Evolutionary conservation across 768 basidiomycete species (phyloP).

Genomic region (Gymnopilus dilepis): DNA sequence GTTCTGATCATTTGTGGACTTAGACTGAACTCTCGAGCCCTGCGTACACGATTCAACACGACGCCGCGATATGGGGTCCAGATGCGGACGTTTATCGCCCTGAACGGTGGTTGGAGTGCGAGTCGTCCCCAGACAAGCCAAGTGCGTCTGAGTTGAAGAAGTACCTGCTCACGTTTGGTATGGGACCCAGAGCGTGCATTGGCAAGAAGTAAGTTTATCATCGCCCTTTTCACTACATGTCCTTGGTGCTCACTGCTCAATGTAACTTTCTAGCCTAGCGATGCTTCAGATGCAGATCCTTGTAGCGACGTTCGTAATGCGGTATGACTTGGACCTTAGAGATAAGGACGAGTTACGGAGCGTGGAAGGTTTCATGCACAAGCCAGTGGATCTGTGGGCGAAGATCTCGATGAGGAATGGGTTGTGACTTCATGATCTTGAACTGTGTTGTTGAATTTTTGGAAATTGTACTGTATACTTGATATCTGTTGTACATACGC

Average conservation of each 20-base stretch:
- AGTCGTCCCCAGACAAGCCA: not conserved
- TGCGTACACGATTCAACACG: slow-evolving; percentile 6
- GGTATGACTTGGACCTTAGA: slow-evolving; percentile 4
- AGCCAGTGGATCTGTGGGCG: slow-evolving; percentile 13
- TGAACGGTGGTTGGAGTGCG: slow-evolving; percentile 6
- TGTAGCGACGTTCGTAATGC: slow-evolving; percentile 6
- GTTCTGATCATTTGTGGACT: not conserved
- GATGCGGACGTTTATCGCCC: slow-evolving; percentile 5
- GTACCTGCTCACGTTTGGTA: slow-evolving; percentile 12
- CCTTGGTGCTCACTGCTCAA: not conserved
- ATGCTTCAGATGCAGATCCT: slow-evolving; percentile 7
- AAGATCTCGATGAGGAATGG: not conserved
- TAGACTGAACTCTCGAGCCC: slow-evolving; percentile 10
- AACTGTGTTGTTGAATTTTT: no score
- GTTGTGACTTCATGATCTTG: not conserved
- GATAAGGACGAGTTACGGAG: slow-evolving; percentile 1
- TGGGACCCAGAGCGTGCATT: slow-evolving; percentile 5
- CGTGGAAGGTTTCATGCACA: slow-evolving; percentile 14
- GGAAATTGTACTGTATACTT: no score
- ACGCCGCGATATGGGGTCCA: slow-evolving; percentile 1
- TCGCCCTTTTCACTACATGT: not conserved
- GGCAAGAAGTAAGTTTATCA: slow-evolving; percentile 9
- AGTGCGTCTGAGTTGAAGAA: slow-evolving; percentile 1
- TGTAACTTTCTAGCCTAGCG: not conserved
- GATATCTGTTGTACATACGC: no score